A percentile compares a stretch with the other conserved stretches of the same genome.
These are phyloP conservation scores for Pseudonectria foliicola DNA, from an alignment of 2,329 filamentous ascomycete genomes.

Conservation along the genomic window DNA sequence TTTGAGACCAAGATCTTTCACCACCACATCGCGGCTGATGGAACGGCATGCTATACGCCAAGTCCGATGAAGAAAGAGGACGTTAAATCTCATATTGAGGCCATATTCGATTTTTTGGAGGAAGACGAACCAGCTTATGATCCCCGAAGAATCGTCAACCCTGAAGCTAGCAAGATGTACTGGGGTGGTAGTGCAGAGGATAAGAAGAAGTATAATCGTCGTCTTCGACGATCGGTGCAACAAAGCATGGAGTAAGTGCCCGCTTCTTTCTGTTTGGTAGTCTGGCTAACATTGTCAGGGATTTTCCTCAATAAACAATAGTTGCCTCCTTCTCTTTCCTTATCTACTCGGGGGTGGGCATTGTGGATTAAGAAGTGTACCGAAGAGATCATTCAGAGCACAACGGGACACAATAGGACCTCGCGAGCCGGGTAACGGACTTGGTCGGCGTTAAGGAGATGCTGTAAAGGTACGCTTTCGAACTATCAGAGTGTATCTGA, in stretches of 20 bases:
- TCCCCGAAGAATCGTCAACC: slow-evolving; percentile 78
- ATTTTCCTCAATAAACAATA: slow-evolving; percentile 25
- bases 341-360: too few species aligned
- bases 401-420: too few species aligned
- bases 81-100: slow-evolving; percentile 74
- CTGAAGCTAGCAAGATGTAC: slow-evolving; percentile 76
- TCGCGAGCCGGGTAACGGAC: too few species aligned
- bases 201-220: slow-evolving; percentile 77
- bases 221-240: slow-evolving; percentile 70
- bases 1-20: slow-evolving; percentile 82
- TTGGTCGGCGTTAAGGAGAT: too few species aligned
- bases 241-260: slow-evolving; percentile 52
- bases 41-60: slow-evolving; percentile 76
- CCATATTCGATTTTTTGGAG: slow-evolving; percentile 74
- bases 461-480: too few species aligned
- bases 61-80: slow-evolving; percentile 59
- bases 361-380: too few species aligned
- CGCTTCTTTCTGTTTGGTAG: neutral
- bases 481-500: too few species aligned
- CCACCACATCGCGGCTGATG: slow-evolving; percentile 73
- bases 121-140: slow-evolving; percentile 86
- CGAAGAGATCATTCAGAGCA: too few species aligned
- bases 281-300: slow-evolving; percentile 14
- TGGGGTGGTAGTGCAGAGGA: slow-evolving; percentile 71
- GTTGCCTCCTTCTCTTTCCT: neutral